phyloP scores from a whole-genome alignment of 169 alveolate genomes.

The Plasmodium vivax region DNA sequence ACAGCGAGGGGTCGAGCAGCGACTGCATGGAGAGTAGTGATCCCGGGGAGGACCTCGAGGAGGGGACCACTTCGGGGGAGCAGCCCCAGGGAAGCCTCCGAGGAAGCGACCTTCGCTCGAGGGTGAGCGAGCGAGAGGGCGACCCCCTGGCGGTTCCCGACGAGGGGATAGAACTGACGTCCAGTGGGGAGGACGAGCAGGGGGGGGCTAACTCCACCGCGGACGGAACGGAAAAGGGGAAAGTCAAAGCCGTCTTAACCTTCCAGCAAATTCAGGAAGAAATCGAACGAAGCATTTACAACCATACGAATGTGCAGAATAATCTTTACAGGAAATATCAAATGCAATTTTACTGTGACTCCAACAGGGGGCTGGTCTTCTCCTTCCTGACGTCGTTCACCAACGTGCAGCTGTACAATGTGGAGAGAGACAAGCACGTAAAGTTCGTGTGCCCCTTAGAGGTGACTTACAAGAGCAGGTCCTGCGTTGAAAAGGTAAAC shows the following conservation, averaged over 20 bases:
- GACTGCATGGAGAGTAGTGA: background rate
- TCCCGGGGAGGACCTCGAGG: background rate
- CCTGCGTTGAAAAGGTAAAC: constrained; percentile 28
- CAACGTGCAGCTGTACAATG: constrained; percentile 18
- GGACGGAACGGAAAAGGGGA: background rate
- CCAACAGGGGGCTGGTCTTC: constrained; percentile 22
- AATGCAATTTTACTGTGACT: constrained; percentile 46
- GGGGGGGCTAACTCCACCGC: background rate
- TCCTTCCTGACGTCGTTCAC: constrained; percentile 33
- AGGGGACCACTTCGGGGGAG: background rate
- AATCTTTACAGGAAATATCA: constrained; percentile 41
- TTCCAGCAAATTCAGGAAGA: constrained; percentile 20
- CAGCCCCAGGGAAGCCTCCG: too few relatives aligned
- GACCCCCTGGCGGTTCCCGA: background rate
- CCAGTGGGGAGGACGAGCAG: background rate
- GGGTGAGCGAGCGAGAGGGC: too few relatives aligned
- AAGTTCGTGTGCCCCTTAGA: constrained; percentile 40
- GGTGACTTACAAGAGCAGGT: constrained; percentile 34
- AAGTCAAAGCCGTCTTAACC: background rate
- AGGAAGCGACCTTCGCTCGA: too few relatives aligned
- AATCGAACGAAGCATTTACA: constrained; percentile 26
- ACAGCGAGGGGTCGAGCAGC: background rate
- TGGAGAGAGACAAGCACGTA: constrained; percentile 42
- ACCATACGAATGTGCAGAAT: constrained; percentile 30
- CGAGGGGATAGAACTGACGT: background rate